Percentiles rank a stretch among this genome's conserved stretches.
These are phyloP conservation scores for Melampsora larici-populina DNA, from an alignment of 1,284 basidiomycete species.

Conservation along the genomic window DNA sequence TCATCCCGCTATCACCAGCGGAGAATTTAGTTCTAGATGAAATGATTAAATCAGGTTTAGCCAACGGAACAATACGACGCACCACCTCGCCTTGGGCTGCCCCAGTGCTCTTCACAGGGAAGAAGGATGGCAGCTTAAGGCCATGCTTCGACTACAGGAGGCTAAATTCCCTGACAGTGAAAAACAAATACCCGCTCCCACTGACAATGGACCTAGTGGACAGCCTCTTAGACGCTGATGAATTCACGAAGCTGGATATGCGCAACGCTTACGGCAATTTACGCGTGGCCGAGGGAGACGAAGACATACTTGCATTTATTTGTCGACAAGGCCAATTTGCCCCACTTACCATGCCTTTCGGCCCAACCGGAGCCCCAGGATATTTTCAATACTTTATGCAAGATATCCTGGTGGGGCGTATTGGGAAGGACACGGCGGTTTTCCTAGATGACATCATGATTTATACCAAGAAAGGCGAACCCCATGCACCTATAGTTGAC, in stretches of 20 bases:
- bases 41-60: background rate
- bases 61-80: background rate
- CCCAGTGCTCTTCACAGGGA: background rate
- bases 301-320: no score
- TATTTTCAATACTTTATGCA: no score
- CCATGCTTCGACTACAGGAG: background rate
- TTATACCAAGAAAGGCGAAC: background rate
- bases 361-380: no score
- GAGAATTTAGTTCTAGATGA: background rate
- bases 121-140: background rate
- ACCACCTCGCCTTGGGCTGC: constrained; percentile 1
- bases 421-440: no score
- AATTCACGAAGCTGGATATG: background rate
- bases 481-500: background rate
- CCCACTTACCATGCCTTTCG: no score
- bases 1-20: background rate
- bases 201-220: background rate
- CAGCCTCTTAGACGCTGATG: background rate
- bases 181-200: background rate
- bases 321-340: no score
- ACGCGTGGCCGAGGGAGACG: no score
- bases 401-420: no score
- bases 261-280: background rate
- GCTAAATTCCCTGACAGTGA: no score
- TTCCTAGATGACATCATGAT: no score